Base-by-base conservation (phyloP, 768 basidiomycete species). In the Sarcodon aspratus region DNA sequence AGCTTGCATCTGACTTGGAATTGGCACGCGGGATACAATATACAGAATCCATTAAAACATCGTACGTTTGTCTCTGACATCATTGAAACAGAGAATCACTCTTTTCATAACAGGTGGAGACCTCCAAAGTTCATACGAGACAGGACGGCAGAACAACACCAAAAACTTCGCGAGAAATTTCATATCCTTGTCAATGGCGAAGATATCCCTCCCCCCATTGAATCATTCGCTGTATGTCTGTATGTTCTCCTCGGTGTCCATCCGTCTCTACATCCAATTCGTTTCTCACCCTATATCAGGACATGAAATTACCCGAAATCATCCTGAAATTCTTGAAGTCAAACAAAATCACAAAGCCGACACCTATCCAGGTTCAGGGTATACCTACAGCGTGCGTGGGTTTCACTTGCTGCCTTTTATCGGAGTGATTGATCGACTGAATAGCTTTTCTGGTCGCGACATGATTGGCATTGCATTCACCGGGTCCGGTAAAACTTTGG, bases 391-490 rank as follows among this genome's bases (percentile, higher is more conserved):
- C 92, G 88, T 93, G 67, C 57, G 88, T 59, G 13, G 40, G 31
- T 59, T 34, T 54, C 8, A 36, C 33, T 44, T 12, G 13, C 12
- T 10, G 44, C 34, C 46, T 17, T 49, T 43, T 15, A 13, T 36
- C 21, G 44, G 36, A 51, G 52, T 59, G 36, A 53, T 17, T 40
- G 32, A 52, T 49, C 62, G 59, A 50, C 46, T 51, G 33, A 36
- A 31, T 60, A 93, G 92, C 33, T 97, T 98, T 63, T 70, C 92
- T 46, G 96, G 96, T 36, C 80, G 96, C 53, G 96, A 99, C 63
- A 85, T 98, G 69, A 99, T 98, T 54, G 96, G 96, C 15, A 98
- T 99, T 54, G 96, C 96, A 3, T 98, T 98, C 68, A 99, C 96
- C 21, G 96, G 96, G 36, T 98, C 95, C 0, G 96, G 96, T 12